Conservation (phyloP, 2,329 filamentous ascomycete genomes). For the Diaporthe citriasiana region DNA sequence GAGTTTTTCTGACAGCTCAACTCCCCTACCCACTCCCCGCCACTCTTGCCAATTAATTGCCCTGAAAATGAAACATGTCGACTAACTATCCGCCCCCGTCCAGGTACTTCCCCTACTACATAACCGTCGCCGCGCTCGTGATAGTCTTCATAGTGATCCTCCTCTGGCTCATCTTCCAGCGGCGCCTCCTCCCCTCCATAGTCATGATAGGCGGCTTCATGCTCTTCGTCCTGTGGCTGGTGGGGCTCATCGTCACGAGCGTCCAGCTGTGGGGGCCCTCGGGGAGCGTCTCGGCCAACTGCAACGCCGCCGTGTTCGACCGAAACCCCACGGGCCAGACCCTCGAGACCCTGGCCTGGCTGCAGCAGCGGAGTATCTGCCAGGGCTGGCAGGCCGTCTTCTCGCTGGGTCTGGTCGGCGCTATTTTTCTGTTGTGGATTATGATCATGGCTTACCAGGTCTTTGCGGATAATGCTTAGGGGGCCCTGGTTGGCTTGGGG, state of each 20-base stretch:
- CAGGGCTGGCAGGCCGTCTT: constrained; percentile 75
- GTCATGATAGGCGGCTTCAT: constrained; percentile 76
- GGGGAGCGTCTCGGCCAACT: constrained; percentile 71
- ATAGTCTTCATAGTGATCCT: constrained; percentile 77
- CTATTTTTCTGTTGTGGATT: constrained; percentile 75
- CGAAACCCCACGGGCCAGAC: constrained; percentile 65
- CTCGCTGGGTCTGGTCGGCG: constrained; percentile 72
- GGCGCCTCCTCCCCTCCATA: constrained; percentile 72
- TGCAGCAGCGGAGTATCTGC: constrained; percentile 76
- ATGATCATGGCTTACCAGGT: constrained; percentile 78
- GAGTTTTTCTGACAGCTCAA: too few relatives aligned
- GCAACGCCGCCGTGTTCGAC: constrained; percentile 70
- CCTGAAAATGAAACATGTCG: not conserved
- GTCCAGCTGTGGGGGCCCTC: constrained; percentile 75
- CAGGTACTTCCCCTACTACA: constrained; percentile 78
- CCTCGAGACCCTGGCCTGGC: constrained; percentile 71
- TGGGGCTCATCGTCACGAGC: constrained; percentile 72
- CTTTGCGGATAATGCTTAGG: constrained; percentile 58
- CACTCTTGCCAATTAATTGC: too few relatives aligned
- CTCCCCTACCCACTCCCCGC: too few relatives aligned
- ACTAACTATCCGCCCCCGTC: not conserved
- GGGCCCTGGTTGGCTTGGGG: constrained; percentile 44
- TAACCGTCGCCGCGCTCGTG: constrained; percentile 70
- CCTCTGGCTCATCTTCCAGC: constrained; percentile 73
- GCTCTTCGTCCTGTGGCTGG: constrained; percentile 77